Conservation (phyloP, 495 filamentous ascomycete genomes). For the Penicillium maclennaniae region DNA sequence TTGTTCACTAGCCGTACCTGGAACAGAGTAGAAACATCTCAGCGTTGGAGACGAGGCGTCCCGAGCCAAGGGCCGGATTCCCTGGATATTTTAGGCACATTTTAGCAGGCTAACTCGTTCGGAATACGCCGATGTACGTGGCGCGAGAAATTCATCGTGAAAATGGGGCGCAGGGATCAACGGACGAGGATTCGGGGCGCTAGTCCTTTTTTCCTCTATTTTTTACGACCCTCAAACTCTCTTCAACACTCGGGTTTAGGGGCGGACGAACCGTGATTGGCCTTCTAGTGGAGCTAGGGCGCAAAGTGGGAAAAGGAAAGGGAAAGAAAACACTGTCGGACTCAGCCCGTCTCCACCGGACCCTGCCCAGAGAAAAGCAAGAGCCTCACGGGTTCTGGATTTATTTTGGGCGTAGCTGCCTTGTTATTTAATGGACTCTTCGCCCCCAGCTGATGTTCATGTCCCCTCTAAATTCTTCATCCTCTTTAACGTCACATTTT, state of each 20-base stretch:
- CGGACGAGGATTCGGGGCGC: not conserved
- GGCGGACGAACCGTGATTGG: slow-evolving; percentile 6
- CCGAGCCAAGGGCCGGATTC: not conserved
- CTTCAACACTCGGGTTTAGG: not conserved
- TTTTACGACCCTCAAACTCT: not conserved
- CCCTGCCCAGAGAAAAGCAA: not conserved
- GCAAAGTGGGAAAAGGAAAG: not conserved
- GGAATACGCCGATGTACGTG: not conserved
- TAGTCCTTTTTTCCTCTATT: not conserved
- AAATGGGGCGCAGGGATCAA: not conserved
- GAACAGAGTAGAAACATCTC: not conserved
- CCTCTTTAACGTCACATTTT: not conserved
- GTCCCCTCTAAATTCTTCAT: not conserved
- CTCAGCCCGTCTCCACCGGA: slow-evolving; percentile 4
- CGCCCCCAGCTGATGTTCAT: not conserved
- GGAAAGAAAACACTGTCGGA: not conserved
- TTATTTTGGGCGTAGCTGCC: not conserved
- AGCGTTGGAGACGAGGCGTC: not conserved
- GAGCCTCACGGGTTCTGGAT: slow-evolving; percentile 2
- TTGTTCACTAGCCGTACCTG: not conserved
- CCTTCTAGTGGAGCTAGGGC: not conserved
- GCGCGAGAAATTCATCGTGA: not conserved
- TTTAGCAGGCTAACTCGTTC: not conserved
- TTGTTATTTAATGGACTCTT: slow-evolving; percentile 2
- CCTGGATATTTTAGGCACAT: not conserved